These are phyloP conservation scores for Trichoderma reesei DNA, from an alignment of 495 filamentous ascomycete genomes.

Conservation along the genomic window DNA sequence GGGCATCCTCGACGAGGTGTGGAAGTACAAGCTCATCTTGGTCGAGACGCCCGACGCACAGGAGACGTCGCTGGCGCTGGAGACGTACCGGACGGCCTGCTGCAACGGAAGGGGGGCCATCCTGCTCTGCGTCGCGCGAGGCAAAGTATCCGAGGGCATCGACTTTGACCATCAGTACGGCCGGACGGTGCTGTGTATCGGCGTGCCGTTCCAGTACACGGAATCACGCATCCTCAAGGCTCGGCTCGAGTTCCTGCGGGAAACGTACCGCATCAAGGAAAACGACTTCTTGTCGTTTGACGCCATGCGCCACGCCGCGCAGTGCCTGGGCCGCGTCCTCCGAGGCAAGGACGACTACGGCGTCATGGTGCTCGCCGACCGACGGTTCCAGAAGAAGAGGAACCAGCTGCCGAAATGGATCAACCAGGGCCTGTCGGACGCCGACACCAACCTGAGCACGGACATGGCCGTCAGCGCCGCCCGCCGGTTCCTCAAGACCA, in stretches of 20 bases:
- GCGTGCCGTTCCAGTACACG: constrained; percentile 98
- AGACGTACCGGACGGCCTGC: constrained; percentile 95
- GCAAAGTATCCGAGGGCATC: constrained; percentile 95
- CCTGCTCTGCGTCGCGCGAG: constrained; percentile 86
- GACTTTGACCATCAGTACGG: constrained; percentile 99
- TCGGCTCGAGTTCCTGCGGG: constrained; percentile 86
- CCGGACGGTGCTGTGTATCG: constrained; percentile 91
- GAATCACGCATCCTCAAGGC: constrained; percentile 96
- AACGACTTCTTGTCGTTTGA: constrained; percentile 99
- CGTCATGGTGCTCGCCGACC: constrained; percentile 94
- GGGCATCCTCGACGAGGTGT: constrained; percentile 93
- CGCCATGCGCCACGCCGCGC: constrained; percentile 95
- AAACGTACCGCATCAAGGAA: constrained; percentile 94
- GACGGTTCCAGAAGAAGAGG: constrained; percentile 82
- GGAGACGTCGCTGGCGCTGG: constrained; percentile 89
- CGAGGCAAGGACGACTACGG: constrained; percentile 98
- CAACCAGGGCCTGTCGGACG: constrained; percentile 72
- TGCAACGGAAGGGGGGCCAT: constrained; percentile 93
- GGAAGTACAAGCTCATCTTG: constrained; percentile 98
- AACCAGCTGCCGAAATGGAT: constrained; percentile 96
- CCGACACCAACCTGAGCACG: constrained; percentile 78
- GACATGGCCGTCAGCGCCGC: constrained; percentile 90
- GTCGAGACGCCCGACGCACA: constrained; percentile 97
- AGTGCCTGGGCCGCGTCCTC: constrained; percentile 91
- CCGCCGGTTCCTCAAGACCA: constrained; percentile 77